phyloP scores from a whole-genome alignment of 306 rosid genomes.

The Castanea crenata region DNA sequence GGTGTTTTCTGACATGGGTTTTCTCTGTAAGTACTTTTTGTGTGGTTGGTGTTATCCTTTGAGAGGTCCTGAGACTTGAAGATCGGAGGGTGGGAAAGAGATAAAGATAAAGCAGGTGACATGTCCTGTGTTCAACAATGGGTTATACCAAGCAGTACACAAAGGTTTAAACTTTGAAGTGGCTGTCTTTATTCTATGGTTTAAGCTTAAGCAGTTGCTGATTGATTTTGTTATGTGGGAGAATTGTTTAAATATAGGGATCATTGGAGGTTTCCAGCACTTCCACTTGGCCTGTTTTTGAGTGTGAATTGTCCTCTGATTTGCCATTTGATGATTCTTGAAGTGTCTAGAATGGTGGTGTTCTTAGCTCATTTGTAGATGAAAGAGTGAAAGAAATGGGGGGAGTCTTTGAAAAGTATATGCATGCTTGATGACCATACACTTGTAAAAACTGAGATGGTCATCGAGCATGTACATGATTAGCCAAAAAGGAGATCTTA shows the following conservation, averaged over 20 bases:
- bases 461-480: no score
- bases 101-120: constrained; percentile 48
- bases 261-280: constrained; percentile 44
- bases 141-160: not conserved
- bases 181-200: not conserved
- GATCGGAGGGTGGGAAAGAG: constrained; percentile 41
- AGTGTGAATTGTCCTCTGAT: not conserved
- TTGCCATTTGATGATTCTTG: constrained; percentile 19
- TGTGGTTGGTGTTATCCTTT: constrained; percentile 24
- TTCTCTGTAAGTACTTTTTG: constrained; percentile 31
- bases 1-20: constrained; percentile 30
- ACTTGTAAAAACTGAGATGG: not conserved
- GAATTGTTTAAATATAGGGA: constrained; percentile 22
- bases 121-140: constrained; percentile 8
- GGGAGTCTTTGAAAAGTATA: not conserved
- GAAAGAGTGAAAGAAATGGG: not conserved
- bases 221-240: constrained; percentile 15
- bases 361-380: not conserved
- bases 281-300: constrained; percentile 28
- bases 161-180: not conserved
- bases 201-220: constrained; percentile 7
- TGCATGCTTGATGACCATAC: not conserved
- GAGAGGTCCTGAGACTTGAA: constrained; percentile 45
- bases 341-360: constrained; percentile 29
- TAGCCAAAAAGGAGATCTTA: not conserved